Conservation (phyloP, 1,284 basidiomycete genomes). For the Fomitiporia mediterranea region DNA sequence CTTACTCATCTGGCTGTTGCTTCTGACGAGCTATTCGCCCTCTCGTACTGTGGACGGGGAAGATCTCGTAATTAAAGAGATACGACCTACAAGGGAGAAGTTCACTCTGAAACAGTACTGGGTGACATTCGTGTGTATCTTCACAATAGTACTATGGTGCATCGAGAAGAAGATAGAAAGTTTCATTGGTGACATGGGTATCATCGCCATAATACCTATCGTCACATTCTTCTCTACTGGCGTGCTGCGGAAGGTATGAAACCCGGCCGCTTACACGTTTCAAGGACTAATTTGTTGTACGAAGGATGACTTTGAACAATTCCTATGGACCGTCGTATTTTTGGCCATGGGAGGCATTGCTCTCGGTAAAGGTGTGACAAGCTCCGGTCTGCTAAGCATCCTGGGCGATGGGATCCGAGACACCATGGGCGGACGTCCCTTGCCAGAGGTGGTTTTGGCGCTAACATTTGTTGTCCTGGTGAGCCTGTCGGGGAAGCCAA, state of each 20-base stretch:
- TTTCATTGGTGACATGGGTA: conserved; percentile 92
- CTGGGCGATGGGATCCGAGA: conserved; percentile 69
- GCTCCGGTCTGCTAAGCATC: conserved; percentile 82
- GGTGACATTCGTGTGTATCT: conserved; percentile 81
- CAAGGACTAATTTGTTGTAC: conserved; percentile 11
- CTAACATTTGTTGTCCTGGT: conserved; percentile 86
- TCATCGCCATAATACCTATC: conserved; percentile 93
- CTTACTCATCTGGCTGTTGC: conserved; percentile 86
- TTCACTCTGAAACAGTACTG: conserved; percentile 89
- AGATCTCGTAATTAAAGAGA: conserved; percentile 75
- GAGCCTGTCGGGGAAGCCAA: conserved; percentile 38
- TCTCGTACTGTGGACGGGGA: conserved; percentile 69
- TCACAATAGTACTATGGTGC: conserved; percentile 92
- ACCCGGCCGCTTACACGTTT: neutral
- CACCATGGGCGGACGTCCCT: conserved; percentile 64
- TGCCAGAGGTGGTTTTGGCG: conserved; percentile 83
- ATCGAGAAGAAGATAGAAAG: conserved; percentile 79
- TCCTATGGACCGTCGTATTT: conserved; percentile 92
- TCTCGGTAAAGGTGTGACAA: conserved; percentile 89
- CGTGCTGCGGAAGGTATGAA: conserved; percentile 83
- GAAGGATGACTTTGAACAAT: conserved; percentile 92
- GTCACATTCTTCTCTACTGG: conserved; percentile 95
- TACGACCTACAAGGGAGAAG: conserved; percentile 73
- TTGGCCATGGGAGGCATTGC: conserved; percentile 99
- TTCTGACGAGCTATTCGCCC: conserved; percentile 81